Evolutionary conservation across 2,329 filamentous ascomycete species (phyloP), one percentile per base, ranked within the genome.

Genomic region (Fusarium brachygibbosum): DNA sequence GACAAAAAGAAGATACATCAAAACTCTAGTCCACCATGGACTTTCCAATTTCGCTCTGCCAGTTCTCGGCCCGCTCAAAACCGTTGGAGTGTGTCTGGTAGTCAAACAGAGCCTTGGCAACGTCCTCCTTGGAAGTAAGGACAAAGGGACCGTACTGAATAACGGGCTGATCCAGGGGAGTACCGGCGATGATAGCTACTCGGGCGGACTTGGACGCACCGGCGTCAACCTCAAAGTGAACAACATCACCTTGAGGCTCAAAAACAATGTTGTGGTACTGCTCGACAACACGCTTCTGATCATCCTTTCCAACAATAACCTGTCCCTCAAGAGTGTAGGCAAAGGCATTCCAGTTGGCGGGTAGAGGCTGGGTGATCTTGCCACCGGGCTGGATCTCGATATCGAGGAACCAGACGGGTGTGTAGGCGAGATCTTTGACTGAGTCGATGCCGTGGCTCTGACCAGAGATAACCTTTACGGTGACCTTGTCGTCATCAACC

Each of bases 391-490:
- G 82, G 54, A 98, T 87, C 21, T 87, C 89, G 52, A 98, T 84
- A 77, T 98, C 95, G 44, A 98, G 85, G 66, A 97, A 85, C 95
- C 95, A 98, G n/a, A 98, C 94, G 0, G 96, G 96, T 3, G 95
- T 98, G 80, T 98, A 98, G 16, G 95, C 94, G 44, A 98, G 84
- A 76, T 98, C 94, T 77, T 95, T 90, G 54, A 97, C 88, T 16
- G 90, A 93, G 76, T 98, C 94, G 53, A 96, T 88, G 44, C 93
- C 94, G 75, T 94, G 91, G 56, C 89, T 91, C 77, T 91, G 89
- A 21, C 95, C 96, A 1, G 91, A 94, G 73, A 98, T 98, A 71
- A 98, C 92, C 81, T 97, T 98, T 71, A 98, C 86, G 40, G 84
- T 85, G 19, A 97, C 93, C 67, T 88, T 90, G 56, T 88, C 91